These are phyloP conservation scores for Amphichorda felina DNA, from an alignment of 2,329 filamentous ascomycete genomes.

Conservation along the genomic window DNA sequence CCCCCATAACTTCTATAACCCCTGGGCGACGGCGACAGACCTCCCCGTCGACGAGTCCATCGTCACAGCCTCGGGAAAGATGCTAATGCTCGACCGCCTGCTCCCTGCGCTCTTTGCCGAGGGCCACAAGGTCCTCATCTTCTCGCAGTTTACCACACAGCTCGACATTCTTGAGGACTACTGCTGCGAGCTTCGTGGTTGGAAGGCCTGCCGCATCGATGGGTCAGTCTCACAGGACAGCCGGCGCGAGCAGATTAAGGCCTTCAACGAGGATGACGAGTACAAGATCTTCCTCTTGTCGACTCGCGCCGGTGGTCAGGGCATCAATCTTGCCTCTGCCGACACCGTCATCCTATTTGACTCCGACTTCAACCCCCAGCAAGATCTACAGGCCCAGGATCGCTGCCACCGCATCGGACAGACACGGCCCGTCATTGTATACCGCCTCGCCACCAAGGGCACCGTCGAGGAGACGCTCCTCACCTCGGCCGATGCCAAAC, in stretches of 20 bases:
- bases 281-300: slow-evolving; percentile 76
- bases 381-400: slow-evolving; percentile 93
- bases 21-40: slow-evolving; percentile 55
- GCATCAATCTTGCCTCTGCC: slow-evolving; percentile 84
- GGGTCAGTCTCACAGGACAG: slow-evolving; percentile 69
- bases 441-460: slow-evolving; percentile 82
- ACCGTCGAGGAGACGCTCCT: slow-evolving; percentile 86
- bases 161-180: slow-evolving; percentile 87
- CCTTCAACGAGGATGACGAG: slow-evolving; percentile 55
- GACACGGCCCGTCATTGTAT: slow-evolving; percentile 82
- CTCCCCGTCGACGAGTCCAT: slow-evolving; percentile 64
- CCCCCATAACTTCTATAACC: slow-evolving; percentile 94
- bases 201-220: slow-evolving; percentile 83
- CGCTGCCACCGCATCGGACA: slow-evolving; percentile 92
- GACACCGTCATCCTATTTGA: slow-evolving; percentile 93
- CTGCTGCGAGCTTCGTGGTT: slow-evolving; percentile 60
- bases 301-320: slow-evolving; percentile 85
- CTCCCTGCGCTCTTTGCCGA: slow-evolving; percentile 61
- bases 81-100: slow-evolving; percentile 83
- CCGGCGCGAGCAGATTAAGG: slow-evolving; percentile 57
- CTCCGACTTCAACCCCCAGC: slow-evolving; percentile 86
- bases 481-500: slow-evolving; percentile 81
- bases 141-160: slow-evolving; percentile 92
- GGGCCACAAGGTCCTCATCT: slow-evolving; percentile 86
- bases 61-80: slow-evolving; percentile 83